Evolutionary conservation across 805 yeast genomes (phyloP), one percentile per base, ranked within the genome.

Genomic region (Candida piceae): DNA sequence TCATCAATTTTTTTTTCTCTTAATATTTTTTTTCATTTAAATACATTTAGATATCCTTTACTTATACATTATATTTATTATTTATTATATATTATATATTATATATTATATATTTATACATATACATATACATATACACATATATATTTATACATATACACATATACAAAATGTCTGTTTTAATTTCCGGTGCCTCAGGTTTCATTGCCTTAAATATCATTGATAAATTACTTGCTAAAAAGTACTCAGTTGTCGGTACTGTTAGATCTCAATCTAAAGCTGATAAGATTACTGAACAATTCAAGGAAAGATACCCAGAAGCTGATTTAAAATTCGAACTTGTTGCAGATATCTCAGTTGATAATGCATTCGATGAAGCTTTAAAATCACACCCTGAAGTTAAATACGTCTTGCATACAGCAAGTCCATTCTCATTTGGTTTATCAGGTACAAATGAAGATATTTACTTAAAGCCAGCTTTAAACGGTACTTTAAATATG

Each of bases 181-280:
- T 72, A 32, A 67, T 74, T 25, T 60, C 79, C 3, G 80, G 80
- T 23, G 76, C 76, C 9, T 58, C 70, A 4, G 80, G 80, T 8
- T 74, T 62, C 46, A 65, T 75, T 42, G 79, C 80, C 27, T 67
- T 62, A 46, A 75, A 73, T 45, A 57, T 71, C 15, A 60, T 74
- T 31, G 60, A 63, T 35, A 51, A 50, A 19, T 62, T 74, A 34
- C 44, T 76, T 16, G 50, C 55, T 8, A 55, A 60, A 18, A 63
- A 60, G 7, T 72, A 72, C 46, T 50, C 53, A 10, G 80, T 75
- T 7, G 62, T 75, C 36, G 80, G 78, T 21, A 62, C 78, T 4
- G 78, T 68, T 1, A 62, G 81, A 48, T 58, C 69, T 9, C 46
- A 54, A 27, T 61, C 50, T 4, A 73, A 72, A 45, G 74, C 70